Evolutionary conservation across 805 yeast genomes (phyloP), one percentile per base, ranked within the genome.

Genomic region (Debaryomyces tyrocola): DNA sequence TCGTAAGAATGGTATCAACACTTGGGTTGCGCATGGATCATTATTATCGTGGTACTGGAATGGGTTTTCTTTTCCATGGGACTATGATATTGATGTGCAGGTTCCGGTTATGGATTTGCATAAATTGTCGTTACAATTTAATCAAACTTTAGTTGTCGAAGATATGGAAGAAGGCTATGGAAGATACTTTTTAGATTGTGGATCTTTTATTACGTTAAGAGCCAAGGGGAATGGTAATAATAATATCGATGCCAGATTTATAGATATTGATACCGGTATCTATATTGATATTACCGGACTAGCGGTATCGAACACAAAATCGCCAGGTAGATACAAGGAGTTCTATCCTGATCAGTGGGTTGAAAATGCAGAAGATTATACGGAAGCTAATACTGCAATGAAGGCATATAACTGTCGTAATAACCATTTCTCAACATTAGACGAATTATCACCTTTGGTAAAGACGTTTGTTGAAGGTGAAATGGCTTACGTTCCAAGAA

Each of bases 201-300:
- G 62, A 4, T 54, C 69, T 0, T 65, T 51, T 46, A 48, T 67
- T 20, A 64, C 61, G 29, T 59, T 62, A 44, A 49, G 70, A 40
- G 57, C 53, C 21, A 52, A 46, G 10, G 51, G 58, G 8, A 47
- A 46, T 14, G 86, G 85, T 0, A 50, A 49, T 24, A 64, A 63
- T 50, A 57, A 58, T 43, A 62, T 64, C 20, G 69, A 64, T 48
- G 69, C 83, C 8, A 73, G 85, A 49, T 78, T 83, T 55, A 77
- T 83, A 43, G 87, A 83, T 56, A 70, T 74, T 8, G 75, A 77
- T 38, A 74, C 83, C 0, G 87, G 87, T 8, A 54, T 75, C 9
- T 83, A 80, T 54, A 69, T 83, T 41, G 87, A 83, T 52, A 69
- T 83, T 39, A 75, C 80, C 1, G 87, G 82, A 1, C 43, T 64